Evolutionary conservation across 805 yeast species (phyloP), one percentile per base, ranked within the genome.

Genomic region (Torulaspora indica): DNA sequence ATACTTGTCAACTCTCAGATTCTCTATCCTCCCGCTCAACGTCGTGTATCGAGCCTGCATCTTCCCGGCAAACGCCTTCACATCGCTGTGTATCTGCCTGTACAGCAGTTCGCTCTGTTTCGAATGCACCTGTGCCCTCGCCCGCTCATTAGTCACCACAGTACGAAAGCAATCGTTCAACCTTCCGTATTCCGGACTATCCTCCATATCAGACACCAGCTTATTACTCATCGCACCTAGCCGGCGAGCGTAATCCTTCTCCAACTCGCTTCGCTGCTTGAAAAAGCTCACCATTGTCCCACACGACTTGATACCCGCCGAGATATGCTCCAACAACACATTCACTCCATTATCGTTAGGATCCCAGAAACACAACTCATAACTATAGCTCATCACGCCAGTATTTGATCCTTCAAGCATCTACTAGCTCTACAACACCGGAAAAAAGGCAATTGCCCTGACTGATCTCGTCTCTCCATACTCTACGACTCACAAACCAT

Each of bases 331-430:
- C 25, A 63, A 46, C 18, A 64, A 42, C 8, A 61, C 47, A 35
- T 52, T 54, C 20, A 57, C 64, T 10, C 67, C 68, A 5, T 57
- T 55, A 35, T 63, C 66, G 23, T 58, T 52, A 22, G 63, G 63
- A 46, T 64, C 68, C 67, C 68, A 64, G 35, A 64, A 64, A 40
- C 66, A 61, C 13, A 57, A 49, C 43, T 57, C 56, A 39, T 49
- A 64, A 40, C 57, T 59, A 43, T 59, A 64, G 27, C 45, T 51
- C 62, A 57, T 59, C 2, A 20, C 28, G 22, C n/a, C 14, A 28
- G 17, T 14, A 10, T 14, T 7, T 17, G n/a, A 25, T 25, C 28
- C 7, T 23, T 31, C 22, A 13, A 31, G 9, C 34, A 14, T 31
- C 8, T 20, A 29, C 34, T 14, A 15, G 10, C 28, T 25, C 28